Conservation (phyloP, 768 basidiomycete species). For the Lactifluus piperatus region DNA sequence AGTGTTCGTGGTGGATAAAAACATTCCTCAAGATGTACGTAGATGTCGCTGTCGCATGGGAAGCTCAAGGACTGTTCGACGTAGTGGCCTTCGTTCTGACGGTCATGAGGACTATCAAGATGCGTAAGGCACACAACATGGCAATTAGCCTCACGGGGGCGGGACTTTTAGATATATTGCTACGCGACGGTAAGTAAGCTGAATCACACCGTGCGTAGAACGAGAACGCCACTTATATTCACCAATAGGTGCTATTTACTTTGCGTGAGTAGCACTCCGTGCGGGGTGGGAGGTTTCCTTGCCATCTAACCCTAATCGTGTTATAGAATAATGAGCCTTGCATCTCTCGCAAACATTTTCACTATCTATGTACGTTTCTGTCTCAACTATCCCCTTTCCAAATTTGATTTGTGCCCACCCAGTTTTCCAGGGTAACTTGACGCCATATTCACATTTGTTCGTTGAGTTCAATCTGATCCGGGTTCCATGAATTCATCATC, state of each 20-base stretch:
- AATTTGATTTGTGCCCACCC: neutral
- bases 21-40: neutral
- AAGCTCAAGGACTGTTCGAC: slow-evolving; percentile 44
- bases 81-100: slow-evolving; percentile 39
- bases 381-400: neutral
- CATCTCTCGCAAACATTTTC: slow-evolving; percentile 40
- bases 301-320: slow-evolving; percentile 1
- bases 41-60: slow-evolving; percentile 36
- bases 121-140: slow-evolving; percentile 26
- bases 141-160: slow-evolving; percentile 20
- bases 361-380: slow-evolving; percentile 30
- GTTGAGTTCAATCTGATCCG: slow-evolving; percentile 20
- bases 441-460: neutral
- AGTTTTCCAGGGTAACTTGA: slow-evolving; percentile 21
- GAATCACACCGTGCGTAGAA: neutral
- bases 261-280: slow-evolving; percentile 34
- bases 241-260: slow-evolving; percentile 43
- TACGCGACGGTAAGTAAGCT: slow-evolving; percentile 39
- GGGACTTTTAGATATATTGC: slow-evolving; percentile 35
- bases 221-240: neutral
- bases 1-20: neutral
- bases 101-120: slow-evolving; percentile 34
- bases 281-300: neutral
- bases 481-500: slow-evolving; percentile 21
- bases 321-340: slow-evolving; percentile 41